These are phyloP conservation scores for Scleroderma citrinum DNA, from an alignment of 768 basidiomycete species.

Conservation along the genomic window DNA sequence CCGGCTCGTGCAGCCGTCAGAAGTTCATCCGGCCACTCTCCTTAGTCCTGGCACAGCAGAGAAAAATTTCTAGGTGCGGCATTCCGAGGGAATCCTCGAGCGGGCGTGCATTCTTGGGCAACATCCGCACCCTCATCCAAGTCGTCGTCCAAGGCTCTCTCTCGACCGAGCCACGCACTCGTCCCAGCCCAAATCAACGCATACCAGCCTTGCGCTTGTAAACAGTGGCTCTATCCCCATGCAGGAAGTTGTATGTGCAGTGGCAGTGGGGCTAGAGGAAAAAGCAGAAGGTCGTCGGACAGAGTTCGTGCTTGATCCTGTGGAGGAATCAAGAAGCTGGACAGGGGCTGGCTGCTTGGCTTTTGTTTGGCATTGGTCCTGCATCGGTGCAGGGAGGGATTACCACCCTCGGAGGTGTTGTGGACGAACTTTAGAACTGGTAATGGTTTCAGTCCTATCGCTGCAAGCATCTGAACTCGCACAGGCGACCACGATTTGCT, in stretches of 20 bases:
- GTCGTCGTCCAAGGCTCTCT: slow-evolving; percentile 67
- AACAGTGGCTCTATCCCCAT: slow-evolving; percentile 68
- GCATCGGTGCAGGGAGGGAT: not conserved
- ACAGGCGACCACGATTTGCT: slow-evolving; percentile 46
- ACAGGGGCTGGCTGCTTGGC: slow-evolving; percentile 62
- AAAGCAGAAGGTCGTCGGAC: slow-evolving; percentile 8
- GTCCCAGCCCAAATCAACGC: slow-evolving; percentile 69
- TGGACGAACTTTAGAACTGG: slow-evolving; percentile 19
- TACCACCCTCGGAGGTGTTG: slow-evolving; percentile 24
- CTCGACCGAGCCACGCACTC: slow-evolving; percentile 32
- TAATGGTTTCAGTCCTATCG: slow-evolving; percentile 8
- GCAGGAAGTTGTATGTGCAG: slow-evolving; percentile 69
- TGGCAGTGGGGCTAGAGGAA: slow-evolving; percentile 42
- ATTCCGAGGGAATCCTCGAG: slow-evolving; percentile 50
- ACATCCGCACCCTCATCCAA: slow-evolving; percentile 72
- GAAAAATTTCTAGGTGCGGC: slow-evolving; percentile 52
- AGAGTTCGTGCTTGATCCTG: slow-evolving; percentile 47
- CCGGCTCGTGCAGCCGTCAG: slow-evolving; percentile 70
- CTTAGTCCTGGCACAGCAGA: slow-evolving; percentile 61
- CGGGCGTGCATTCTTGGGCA: slow-evolving; percentile 61
- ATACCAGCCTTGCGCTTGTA: slow-evolving; percentile 57
- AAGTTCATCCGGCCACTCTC: slow-evolving; percentile 70
- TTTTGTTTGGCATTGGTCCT: slow-evolving; percentile 37
- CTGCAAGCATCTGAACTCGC: slow-evolving; percentile 49
- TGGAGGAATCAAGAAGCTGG: slow-evolving; percentile 33